Base-by-base conservation (phyloP, 169 alveolate species). In the Perkinsus marinus region DNA sequence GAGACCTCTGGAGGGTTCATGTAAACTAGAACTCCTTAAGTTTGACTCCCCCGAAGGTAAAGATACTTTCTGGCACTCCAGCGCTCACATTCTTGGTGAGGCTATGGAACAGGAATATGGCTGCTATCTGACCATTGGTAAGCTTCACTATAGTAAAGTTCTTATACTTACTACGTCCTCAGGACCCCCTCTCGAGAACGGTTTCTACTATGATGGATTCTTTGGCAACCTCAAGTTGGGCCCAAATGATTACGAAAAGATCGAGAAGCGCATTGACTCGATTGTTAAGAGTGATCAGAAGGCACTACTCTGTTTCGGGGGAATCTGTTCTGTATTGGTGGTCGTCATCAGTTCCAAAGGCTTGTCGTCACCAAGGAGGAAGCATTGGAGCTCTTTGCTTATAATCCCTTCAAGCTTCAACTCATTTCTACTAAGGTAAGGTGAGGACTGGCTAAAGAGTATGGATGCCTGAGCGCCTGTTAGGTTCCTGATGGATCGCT, bases 161-260 rank as follows among this genome's bases (percentile, higher is more conserved):
- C 46, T 41, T 3, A 3, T 41, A 10, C 46, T 41, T n/a, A n/a
- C n/a, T n/a, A n/a, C n/a, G n/a, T 30, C 79, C 22, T 2, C 34
- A 57, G 79, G 79, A 57, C 98, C 99, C 3, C 98, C 99, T 6
- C 93, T 98, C 90, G 95, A 95, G 89, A 96, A 96, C 39, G 99
- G 99, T 34, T 99, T 98, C 94, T 99, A 97, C 96, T 99, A 99
- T 95, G 99, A 99, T 95, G 94, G 99, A 57, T 99, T 96, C 94
- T 94, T 97, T 95, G 99, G 99, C 0, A 94, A 96, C 46, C 95
- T 94, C 57, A 93, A 92, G 46, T 47, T 91, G 34, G 89, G 91
- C 39, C 90, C 92, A 16, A 39, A 37, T 41, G 92, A 68, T 30
- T 89, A 46, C 90, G 91, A 94, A 89, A 89, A 46, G 90, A 90